Base-by-base conservation (phyloP, 2,329 filamentous ascomycete genomes). In the Claviceps sp. region DNA sequence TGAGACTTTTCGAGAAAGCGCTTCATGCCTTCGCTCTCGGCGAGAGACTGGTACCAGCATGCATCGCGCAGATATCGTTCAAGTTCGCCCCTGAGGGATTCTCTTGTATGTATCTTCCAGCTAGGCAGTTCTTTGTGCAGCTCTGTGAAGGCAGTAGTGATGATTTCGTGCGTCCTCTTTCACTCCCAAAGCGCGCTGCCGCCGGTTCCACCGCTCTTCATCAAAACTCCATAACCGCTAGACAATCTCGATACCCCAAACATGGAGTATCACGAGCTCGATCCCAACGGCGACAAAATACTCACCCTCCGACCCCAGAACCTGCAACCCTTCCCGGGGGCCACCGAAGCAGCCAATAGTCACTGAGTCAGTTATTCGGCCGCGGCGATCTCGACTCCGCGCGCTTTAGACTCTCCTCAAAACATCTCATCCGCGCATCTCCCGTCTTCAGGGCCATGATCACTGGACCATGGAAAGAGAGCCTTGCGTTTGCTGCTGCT, bases 11-110 rank as follows among this genome's bases (percentile, higher is more conserved):
- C 90, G n/a, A 98, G 71, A 63, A 98, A 98, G 13, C 89, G 80
- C 67, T 90, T 95, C 84, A 98, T 90, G 38, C 88, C 89, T 62
- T 96, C 90, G 56, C 88, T 94, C 64, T 97, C 91, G 0, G 91
- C 90, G 41, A 98, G 74, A 11, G 81, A 73, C 62, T 86, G 84
- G 62, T 86, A 87, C 63, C 81, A 82, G 58, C 93, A 84, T 20
- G 90, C 89, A 65, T 91, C 87, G 34, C 85, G 82, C 46, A 97
- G 72, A 64, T 97, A 98, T 43, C 81, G 76, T 68, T 97, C 90
- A 6, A 98, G 74, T 54, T 90, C 85, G 9, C 80, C 81, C n/a
- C 89, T 81, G 14, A 98, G 72, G 1, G 81, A 82, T 30, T 81
- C 76, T 57, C 89, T 85, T 0, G 86, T 95, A 61, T 89, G 84